Percentiles rank a stretch among this genome's conserved stretches.
Evolutionary conservation across 768 basidiomycete species (phyloP).

Genomic region (Suillus subluteus): DNA sequence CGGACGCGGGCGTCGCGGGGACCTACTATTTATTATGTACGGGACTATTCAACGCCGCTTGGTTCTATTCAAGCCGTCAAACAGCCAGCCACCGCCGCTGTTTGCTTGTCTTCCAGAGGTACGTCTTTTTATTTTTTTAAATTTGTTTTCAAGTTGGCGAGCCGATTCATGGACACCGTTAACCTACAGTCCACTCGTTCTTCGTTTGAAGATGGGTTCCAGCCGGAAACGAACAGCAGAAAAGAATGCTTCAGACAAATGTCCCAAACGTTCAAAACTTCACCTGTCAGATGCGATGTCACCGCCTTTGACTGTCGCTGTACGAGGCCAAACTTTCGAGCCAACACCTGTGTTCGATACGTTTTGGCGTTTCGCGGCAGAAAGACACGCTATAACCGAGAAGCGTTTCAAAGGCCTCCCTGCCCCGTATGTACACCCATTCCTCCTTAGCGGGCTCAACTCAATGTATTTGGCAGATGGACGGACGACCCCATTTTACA

Average conservation of each 20-base stretch:
- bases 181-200: neutral
- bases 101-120: conserved; percentile 10
- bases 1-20: neutral
- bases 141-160: neutral
- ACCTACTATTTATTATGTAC: neutral
- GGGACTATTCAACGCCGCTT: conserved; percentile 1
- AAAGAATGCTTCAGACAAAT: conserved; percentile 8
- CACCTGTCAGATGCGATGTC: conserved; percentile 15
- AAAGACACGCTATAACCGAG: conserved; percentile 61
- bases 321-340: conserved; percentile 43
- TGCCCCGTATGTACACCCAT: conserved; percentile 49
- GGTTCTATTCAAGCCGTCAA: neutral
- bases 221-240: conserved; percentile 27
- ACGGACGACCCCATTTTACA: conserved; percentile 63
- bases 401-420: conserved; percentile 51
- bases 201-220: conserved; percentile 8
- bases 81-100: neutral
- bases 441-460: neutral
- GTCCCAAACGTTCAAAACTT: conserved; percentile 32
- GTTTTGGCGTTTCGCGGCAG: conserved; percentile 61
- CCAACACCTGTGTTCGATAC: conserved; percentile 62
- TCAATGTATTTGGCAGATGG: conserved; percentile 52
- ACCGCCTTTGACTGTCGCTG: conserved; percentile 33
- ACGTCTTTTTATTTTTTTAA: neutral
- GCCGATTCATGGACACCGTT: neutral